Conservation (phyloP, 2,329 filamentous ascomycete genomes). For the Exophiala sp. region DNA sequence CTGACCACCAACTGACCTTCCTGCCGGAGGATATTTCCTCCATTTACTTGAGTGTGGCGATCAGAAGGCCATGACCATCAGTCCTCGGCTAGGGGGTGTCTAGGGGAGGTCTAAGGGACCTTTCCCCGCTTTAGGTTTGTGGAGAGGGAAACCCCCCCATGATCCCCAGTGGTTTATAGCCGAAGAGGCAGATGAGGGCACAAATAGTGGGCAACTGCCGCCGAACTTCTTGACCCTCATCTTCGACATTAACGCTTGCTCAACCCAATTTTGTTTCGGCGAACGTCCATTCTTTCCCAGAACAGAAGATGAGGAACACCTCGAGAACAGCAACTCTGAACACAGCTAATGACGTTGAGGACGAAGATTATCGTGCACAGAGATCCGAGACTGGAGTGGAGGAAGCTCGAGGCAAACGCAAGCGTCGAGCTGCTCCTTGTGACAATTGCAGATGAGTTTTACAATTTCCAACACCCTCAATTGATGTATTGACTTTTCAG, state of each 20-base stretch:
- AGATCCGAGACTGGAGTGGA: background rate
- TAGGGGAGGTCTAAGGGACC: no score
- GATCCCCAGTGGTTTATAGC: no score
- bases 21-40: no score
- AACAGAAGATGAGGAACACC: constrained; percentile 6
- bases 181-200: background rate
- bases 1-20: no score
- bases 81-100: no score
- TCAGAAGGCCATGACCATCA: no score
- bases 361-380: background rate
- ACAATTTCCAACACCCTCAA: background rate
- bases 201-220: background rate
- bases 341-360: background rate
- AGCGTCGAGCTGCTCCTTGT: constrained; percentile 8
- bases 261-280: background rate
- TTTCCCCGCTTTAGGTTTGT: no score
- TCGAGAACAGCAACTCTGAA: background rate
- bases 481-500: constrained; percentile 2
- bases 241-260: background rate
- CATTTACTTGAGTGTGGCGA: no score
- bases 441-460: constrained; percentile 17
- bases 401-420: constrained; percentile 5
- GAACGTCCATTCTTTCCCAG: background rate
- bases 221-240: background rate
- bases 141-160: no score